These are phyloP conservation scores for Boletus sp. DNA, from an alignment of 1,284 basidiomycete species.

Conservation along the genomic window DNA sequence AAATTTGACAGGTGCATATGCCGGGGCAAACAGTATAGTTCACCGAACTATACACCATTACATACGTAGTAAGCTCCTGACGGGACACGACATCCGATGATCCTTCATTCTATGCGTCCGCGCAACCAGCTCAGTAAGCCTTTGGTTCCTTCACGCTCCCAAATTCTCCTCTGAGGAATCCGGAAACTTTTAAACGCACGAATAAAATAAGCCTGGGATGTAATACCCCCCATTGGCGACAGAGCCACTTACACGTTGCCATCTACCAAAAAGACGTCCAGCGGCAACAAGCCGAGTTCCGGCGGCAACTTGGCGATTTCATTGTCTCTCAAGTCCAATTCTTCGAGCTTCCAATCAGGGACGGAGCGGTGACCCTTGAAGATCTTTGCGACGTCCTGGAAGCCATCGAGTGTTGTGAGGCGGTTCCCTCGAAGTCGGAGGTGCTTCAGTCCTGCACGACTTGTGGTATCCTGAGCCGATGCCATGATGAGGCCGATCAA, in stretches of 20 bases:
- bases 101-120: slow-evolving; percentile 56
- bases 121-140: slow-evolving; percentile 71
- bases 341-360: slow-evolving; percentile 68
- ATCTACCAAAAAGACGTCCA: slow-evolving; percentile 77
- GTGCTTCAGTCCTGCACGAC: slow-evolving; percentile 54
- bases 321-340: slow-evolving; percentile 75
- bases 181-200: slow-evolving; percentile 53
- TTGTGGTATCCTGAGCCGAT: slow-evolving; percentile 16
- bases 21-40: too few relatives aligned
- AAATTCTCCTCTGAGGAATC: slow-evolving; percentile 70
- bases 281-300: slow-evolving; percentile 65
- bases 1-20: neutral
- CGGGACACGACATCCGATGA: too few relatives aligned
- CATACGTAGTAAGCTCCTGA: neutral
- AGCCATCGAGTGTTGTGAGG: slow-evolving; percentile 56
- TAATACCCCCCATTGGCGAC: neutral
- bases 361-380: slow-evolving; percentile 64
- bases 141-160: slow-evolving; percentile 82
- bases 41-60: neutral
- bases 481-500: slow-evolving; percentile 50
- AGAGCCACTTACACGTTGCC: slow-evolving; percentile 68
- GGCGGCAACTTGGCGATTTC: slow-evolving; percentile 64
- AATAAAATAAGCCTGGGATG: slow-evolving; percentile 6
- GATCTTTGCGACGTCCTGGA: slow-evolving; percentile 52
- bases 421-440: slow-evolving; percentile 65